phyloP scores from a whole-genome alignment of 1,284 basidiomycete genomes.

The Cystobasidiaceae sp. region DNA sequence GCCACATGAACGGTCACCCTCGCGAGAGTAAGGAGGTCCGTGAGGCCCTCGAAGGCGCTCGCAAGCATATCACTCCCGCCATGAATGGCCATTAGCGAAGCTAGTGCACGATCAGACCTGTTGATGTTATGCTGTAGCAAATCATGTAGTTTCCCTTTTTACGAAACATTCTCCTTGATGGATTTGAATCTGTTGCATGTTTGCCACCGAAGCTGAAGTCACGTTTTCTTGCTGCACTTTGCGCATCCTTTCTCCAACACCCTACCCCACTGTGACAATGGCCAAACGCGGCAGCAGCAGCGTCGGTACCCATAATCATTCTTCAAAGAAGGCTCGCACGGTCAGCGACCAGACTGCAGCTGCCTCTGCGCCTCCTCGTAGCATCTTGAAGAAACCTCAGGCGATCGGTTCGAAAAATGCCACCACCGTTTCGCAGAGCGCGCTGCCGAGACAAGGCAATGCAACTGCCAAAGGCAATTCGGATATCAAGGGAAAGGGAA shows the following conservation, averaged over 20 bases:
- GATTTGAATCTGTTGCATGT: no score
- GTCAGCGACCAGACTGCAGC: not conserved
- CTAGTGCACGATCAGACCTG: no score
- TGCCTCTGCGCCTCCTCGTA: not conserved
- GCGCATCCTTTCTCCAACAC: no score
- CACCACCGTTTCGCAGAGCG: no score
- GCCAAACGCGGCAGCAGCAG: not conserved
- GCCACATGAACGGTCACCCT: constrained; percentile 26
- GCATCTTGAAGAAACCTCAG: constrained; percentile 1
- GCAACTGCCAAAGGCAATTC: not conserved
- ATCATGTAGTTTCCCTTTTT: no score
- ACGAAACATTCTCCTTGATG: no score
- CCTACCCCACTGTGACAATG: no score
- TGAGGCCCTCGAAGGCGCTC: not conserved
- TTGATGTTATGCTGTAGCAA: no score
- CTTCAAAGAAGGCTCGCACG: constrained; percentile 8
- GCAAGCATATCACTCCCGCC: not conserved
- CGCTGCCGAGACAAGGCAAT: not conserved
- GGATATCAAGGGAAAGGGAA: constrained; percentile 17
- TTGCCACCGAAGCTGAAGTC: no score
- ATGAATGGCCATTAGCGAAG: not conserved
- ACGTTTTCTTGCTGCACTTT: no score
- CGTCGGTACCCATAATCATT: not conserved
- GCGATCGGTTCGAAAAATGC: constrained; percentile 17
- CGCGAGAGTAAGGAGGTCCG: constrained; percentile 8